A percentile compares a stretch with the other conserved stretches of the same genome.
These are phyloP conservation scores for Cladorrhinum sp. DNA, from an alignment of 2,329 filamentous ascomycete species.

Conservation along the genomic window DNA sequence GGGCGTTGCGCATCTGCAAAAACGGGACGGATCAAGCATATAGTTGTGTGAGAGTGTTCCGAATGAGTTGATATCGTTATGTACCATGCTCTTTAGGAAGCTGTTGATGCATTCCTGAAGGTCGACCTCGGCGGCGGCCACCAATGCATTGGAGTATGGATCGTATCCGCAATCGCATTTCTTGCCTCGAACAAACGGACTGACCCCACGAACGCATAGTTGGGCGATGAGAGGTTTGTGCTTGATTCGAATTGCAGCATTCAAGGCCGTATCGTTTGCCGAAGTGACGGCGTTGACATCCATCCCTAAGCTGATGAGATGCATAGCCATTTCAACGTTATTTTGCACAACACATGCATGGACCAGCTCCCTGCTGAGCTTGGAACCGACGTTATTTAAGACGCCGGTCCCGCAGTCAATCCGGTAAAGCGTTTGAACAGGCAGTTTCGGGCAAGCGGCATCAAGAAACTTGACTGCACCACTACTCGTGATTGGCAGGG, in stretches of 20 bases:
- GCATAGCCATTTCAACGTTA: too few species aligned
- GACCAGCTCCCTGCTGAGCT: too few species aligned
- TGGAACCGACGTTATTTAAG: too few species aligned
- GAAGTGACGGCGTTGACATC: too few species aligned
- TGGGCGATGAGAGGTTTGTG: neutral
- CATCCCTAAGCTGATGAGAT: too few species aligned
- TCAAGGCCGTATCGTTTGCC: too few species aligned
- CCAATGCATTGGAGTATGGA: neutral
- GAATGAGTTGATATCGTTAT: neutral
- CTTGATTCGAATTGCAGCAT: too few species aligned
- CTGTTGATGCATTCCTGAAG: neutral
- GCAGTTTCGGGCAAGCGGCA: neutral
- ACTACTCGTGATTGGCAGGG: too few species aligned
- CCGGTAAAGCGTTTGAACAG: neutral
- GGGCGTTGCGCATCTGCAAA: neutral
- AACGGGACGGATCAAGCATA: too few species aligned
- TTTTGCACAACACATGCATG: too few species aligned
- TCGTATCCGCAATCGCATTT: neutral
- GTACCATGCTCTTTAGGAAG: neutral
- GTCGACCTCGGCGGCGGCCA: neutral
- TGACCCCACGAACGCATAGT: neutral
- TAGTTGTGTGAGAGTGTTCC: neutral
- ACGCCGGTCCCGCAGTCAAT: neutral
- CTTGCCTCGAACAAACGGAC: neutral
- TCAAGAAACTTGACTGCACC: neutral